Conservation (phyloP, 2,329 filamentous ascomycete species). For the Cytospora chrysosperma region DNA sequence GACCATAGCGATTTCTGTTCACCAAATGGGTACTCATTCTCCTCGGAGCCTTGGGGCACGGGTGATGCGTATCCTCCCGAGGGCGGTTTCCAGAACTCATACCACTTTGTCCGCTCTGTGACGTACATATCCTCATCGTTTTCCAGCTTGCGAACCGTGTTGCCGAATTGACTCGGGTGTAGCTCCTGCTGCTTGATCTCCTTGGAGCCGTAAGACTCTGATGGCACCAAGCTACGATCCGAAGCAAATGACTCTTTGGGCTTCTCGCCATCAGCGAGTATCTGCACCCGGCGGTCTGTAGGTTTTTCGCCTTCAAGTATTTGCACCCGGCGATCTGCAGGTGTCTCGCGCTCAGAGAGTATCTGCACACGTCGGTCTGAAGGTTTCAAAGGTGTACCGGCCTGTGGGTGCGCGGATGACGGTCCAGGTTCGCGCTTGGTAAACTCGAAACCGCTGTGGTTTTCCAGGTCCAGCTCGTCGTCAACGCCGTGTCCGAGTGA, state of each 20-base stretch:
- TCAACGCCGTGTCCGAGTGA: slow-evolving; percentile 51
- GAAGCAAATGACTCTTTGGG: slow-evolving; percentile 36
- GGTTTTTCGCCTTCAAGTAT: slow-evolving; percentile 35
- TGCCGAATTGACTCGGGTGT: slow-evolving; percentile 40
- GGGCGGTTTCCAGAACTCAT: slow-evolving; percentile 65
- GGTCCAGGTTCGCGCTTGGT: slow-evolving; percentile 28
- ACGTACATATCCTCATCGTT: slow-evolving; percentile 51
- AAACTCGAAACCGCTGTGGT: slow-evolving; percentile 54
- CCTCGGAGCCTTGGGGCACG: slow-evolving; percentile 55
- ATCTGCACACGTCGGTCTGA: slow-evolving; percentile 32
- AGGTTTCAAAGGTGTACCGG: slow-evolving; percentile 29
- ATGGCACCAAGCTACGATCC: slow-evolving; percentile 37
- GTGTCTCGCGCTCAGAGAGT: slow-evolving; percentile 35
- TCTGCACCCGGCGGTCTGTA: slow-evolving; percentile 30
- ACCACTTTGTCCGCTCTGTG: slow-evolving; percentile 51
- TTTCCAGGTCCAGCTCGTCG: slow-evolving; percentile 52
- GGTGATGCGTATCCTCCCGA: slow-evolving; percentile 61
- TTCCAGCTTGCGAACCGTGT: slow-evolving; percentile 52
- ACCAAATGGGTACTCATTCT: slow-evolving; percentile 42
- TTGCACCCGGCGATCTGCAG: slow-evolving; percentile 32
- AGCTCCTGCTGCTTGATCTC: slow-evolving; percentile 39
- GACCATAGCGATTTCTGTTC: slow-evolving; percentile 46
- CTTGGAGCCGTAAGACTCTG: slow-evolving; percentile 39
- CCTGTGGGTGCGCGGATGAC: slow-evolving; percentile 26
- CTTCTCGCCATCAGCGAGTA: slow-evolving; percentile 36